Base-by-base conservation (phyloP, 768 basidiomycete species). In the Rhodotorula graminis region DNA sequence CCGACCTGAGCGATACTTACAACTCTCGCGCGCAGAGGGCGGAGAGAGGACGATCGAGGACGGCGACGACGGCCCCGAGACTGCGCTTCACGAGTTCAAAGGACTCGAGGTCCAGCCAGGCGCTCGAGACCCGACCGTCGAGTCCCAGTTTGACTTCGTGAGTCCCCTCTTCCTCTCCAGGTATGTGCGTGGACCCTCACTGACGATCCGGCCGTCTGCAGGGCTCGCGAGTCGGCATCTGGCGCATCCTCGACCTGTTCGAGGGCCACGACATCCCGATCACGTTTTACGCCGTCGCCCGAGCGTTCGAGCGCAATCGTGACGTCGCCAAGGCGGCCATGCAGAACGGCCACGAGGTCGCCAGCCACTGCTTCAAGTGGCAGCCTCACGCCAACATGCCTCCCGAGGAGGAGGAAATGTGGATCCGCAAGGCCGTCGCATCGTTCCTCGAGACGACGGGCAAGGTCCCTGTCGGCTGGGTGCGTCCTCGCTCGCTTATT, bases 231-330 rank as follows among this genome's bases (percentile, higher is more conserved):
- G 79, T 74, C 27, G 78, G 69, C 23, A 58, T 80, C 42, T 80
- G 80, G 80, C 71, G 80, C 40, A 70, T 79, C 49, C 65, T 80
- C 21, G 57, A 73, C 25, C 40, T 79, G 29, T 70, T 80, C 59
- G 77, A 79, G 60, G 68, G 71, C 61, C 71, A 78, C 73, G 61
- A 76, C 42, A 79, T 79, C 61, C 78, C 79, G 1, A 76, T 79
- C 58, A 80, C 80, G 8, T 79, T 77, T 64, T 80, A 79, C 64
- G 78, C 79, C 31, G 80, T 80, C 21, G 80, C 71, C 15, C 59
- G 76, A 58, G 77, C 79, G 0, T 79, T 79, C 62, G 79, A 80
- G 64, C 56, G 75, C 11, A 77, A 77, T 65, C 73, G 67, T 0
- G 73, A 68, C 7, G 64, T 77, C 25, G 74, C 76, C 14, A 67